Evolutionary conservation across 306 rosid species (phyloP).

Genomic region (Castanea crenata): DNA sequence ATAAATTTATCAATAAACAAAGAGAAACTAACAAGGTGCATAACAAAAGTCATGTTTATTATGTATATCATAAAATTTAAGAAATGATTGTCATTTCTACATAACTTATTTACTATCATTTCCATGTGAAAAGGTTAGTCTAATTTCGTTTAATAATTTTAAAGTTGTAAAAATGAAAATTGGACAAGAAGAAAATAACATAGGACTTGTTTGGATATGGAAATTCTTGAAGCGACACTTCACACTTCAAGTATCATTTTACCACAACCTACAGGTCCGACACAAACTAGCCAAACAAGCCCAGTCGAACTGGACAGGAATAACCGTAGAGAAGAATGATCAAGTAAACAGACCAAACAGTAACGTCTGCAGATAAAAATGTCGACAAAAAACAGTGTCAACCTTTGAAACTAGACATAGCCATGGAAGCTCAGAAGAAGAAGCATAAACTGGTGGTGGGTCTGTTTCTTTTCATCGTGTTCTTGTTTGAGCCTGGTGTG

Average conservation of each 20-base stretch:
- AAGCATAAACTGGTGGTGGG: constrained; percentile 23
- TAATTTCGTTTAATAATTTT: too few relatives aligned
- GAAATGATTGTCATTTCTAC: too few relatives aligned
- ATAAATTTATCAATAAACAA: too few relatives aligned
- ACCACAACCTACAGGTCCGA: not conserved
- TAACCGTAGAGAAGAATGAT: not conserved
- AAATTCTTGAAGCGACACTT: not conserved
- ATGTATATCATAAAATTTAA: too few relatives aligned
- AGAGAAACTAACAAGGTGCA: too few relatives aligned
- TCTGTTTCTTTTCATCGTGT: constrained; percentile 34
- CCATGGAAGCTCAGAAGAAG: constrained; percentile 45
- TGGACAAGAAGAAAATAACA: not conserved
- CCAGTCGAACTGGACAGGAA: not conserved
- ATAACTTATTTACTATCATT: too few relatives aligned
- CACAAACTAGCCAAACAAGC: not conserved
- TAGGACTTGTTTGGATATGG: not conserved
- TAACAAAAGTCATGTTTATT: too few relatives aligned
- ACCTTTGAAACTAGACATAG: not conserved
- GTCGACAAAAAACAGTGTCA: not conserved
- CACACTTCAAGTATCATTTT: not conserved
- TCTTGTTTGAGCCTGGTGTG: constrained; percentile 25
- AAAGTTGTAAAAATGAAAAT: not conserved
- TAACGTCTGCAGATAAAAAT: not conserved
- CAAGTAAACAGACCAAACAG: not conserved
- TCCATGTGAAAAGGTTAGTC: too few relatives aligned